phyloP scores from a whole-genome alignment of 2,329 filamentous ascomycete genomes.

The Aspergillus quadrilineatus region DNA sequence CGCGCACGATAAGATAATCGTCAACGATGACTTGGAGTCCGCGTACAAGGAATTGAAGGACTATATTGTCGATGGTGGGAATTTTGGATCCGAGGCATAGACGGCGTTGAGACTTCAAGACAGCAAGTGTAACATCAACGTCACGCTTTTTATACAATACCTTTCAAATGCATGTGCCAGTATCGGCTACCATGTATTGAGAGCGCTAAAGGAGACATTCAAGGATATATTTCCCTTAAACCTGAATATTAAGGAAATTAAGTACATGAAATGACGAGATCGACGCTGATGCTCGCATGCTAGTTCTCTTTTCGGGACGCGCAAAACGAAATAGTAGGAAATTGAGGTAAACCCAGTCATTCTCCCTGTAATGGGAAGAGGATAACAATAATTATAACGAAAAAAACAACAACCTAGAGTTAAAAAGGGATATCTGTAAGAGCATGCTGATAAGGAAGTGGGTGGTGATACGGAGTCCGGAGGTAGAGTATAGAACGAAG shows the following conservation, averaged over 20 bases:
- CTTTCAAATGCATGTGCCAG: not conserved
- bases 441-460: constrained; percentile 33
- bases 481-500: constrained; percentile 14
- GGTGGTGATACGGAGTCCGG: constrained; percentile 24
- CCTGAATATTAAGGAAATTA: constrained; percentile 36
- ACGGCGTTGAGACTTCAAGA: not conserved
- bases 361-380: constrained; percentile 18
- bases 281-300: constrained; percentile 27
- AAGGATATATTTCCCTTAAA: constrained; percentile 26
- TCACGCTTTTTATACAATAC: not conserved
- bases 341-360: constrained; percentile 26
- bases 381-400: constrained; percentile 24
- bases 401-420: constrained; percentile 26
- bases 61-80: constrained; percentile 48
- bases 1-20: constrained; percentile 63
- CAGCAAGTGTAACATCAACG: not conserved
- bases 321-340: constrained; percentile 28
- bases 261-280: constrained; percentile 35
- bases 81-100: constrained; percentile 32
- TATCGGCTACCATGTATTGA: constrained; percentile 3
- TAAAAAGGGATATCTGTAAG: constrained; percentile 42
- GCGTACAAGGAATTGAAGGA: constrained; percentile 56
- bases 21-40: constrained; percentile 64
- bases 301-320: constrained; percentile 28
- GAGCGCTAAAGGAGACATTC: constrained; percentile 7